Evolutionary conservation across 805 yeast genomes (phyloP).

Genomic region (Kazachstania bromeliacearum): DNA sequence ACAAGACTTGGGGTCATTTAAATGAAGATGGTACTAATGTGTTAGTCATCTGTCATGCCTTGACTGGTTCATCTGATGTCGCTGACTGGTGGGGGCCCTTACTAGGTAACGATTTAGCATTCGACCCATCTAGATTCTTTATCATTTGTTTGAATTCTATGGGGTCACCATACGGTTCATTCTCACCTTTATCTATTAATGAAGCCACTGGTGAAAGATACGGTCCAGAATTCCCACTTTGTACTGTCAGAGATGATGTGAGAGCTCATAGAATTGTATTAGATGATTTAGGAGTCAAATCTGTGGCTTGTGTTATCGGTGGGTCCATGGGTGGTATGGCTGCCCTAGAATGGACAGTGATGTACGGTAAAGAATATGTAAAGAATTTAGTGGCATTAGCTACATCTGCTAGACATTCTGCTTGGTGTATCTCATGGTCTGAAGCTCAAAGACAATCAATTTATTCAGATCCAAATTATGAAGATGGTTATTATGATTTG

Average conservation of each 20-base stretch:
- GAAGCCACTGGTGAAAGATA: conserved; percentile 65
- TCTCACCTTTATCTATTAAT: conserved; percentile 80
- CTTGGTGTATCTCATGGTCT: conserved; percentile 99
- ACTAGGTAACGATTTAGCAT: conserved; percentile 69
- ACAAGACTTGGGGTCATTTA: conserved; percentile 89
- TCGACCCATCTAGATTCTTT: conserved; percentile 83
- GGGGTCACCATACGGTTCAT: conserved; percentile 94
- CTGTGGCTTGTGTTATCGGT: conserved; percentile 80
- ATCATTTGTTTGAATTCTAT: conserved; percentile 84
- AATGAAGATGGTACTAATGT: conserved; percentile 64
- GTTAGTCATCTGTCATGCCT: conserved; percentile 88
- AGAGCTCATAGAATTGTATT: conserved; percentile 65
- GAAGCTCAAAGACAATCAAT: conserved; percentile 96
- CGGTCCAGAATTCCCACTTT: conserved; percentile 93
- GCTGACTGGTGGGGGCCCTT: conserved; percentile 99
- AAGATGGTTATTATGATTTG: conserved; percentile 75
- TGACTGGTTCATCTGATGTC: conserved; percentile 92
- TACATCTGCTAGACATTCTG: conserved; percentile 88
- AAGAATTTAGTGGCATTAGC: conserved; percentile 73
- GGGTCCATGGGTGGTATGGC: conserved; percentile 99
- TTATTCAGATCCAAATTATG: conserved; percentile 87
- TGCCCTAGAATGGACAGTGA: conserved; percentile 68
- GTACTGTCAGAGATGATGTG: conserved; percentile 90
- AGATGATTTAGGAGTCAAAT: conserved; percentile 69
- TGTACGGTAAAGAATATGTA: conserved; percentile 61